Percentiles rank a stretch among this genome's conserved stretches.
phyloP scores from a whole-genome alignment of 768 basidiomycete species.

The Amanita subjunquillea region DNA sequence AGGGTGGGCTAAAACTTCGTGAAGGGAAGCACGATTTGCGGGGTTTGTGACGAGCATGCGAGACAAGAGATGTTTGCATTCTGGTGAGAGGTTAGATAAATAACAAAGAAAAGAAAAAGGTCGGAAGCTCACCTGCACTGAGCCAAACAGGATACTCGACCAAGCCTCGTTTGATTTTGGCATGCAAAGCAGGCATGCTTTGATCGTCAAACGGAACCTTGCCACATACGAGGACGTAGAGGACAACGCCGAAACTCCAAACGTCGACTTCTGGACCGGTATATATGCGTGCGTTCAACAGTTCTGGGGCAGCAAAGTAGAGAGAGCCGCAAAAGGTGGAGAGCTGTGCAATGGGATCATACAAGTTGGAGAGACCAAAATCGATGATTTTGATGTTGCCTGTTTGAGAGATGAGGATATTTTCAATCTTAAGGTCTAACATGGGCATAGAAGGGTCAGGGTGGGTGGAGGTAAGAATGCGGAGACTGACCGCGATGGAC shows the following conservation, averaged over 20 bases:
- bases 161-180: conserved; percentile 95
- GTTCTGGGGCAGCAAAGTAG: conserved; percentile 97
- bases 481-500: conserved; percentile 73
- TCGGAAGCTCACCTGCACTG: conserved; percentile 59
- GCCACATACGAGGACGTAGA: conserved; percentile 96
- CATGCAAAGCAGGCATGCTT: conserved; percentile 97
- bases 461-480: neutral
- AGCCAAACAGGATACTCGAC: conserved; percentile 98
- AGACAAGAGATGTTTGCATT: conserved; percentile 89
- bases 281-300: conserved; percentile 94
- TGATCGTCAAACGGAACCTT: conserved; percentile 99
- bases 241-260: conserved; percentile 98
- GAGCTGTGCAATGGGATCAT: conserved; percentile 71
- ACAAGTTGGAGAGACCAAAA: conserved; percentile 96
- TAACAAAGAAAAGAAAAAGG: neutral
- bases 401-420: conserved; percentile 96
- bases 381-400: conserved; percentile 99
- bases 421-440: conserved; percentile 94
- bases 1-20: conserved; percentile 80
- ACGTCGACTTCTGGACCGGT: conserved; percentile 98
- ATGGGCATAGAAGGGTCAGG: neutral
- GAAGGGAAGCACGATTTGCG: conserved; percentile 66
- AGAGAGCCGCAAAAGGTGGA: conserved; percentile 96
- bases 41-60: conserved; percentile 97
- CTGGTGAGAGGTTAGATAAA: conserved; percentile 24